These are phyloP conservation scores for Puccinia novopanici DNA, from an alignment of 1,284 basidiomycete genomes.

Conservation along the genomic window DNA sequence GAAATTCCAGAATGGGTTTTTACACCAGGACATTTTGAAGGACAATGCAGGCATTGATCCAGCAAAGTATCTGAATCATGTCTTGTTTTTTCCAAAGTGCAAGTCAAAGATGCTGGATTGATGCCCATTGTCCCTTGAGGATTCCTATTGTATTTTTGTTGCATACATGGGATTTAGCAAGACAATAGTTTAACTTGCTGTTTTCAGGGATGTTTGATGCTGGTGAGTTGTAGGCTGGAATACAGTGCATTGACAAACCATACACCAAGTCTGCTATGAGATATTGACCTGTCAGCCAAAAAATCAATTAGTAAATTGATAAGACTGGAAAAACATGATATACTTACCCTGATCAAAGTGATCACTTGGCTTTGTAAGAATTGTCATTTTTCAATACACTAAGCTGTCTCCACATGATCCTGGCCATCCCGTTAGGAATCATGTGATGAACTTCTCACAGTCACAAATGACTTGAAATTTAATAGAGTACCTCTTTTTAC, in stretches of 20 bases:
- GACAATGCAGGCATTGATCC: no score
- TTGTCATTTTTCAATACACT: not conserved
- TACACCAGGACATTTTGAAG: no score
- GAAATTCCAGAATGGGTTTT: no score
- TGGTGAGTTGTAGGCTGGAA: conserved; percentile 28
- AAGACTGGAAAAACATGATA: not conserved
- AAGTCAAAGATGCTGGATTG: no score
- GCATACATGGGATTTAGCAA: not conserved
- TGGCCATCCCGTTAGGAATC: conserved; percentile 29
- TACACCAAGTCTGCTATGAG: conserved; percentile 25
- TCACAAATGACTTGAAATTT: no score
- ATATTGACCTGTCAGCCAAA: conserved; percentile 11
- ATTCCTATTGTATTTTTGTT: conserved; percentile 34
- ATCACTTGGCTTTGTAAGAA: not conserved
- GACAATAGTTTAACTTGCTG: conserved; percentile 24
- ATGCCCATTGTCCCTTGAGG: conserved; percentile 25
- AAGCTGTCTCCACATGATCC: conserved; percentile 26
- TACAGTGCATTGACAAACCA: not conserved
- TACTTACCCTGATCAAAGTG: not conserved
- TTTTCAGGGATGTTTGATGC: not conserved
- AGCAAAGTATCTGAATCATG: no score
- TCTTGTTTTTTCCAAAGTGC: no score
- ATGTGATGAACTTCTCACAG: no score
- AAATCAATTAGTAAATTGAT: not conserved
- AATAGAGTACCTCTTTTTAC: no score